These are phyloP conservation scores for Podospora pseudocomata DNA, from an alignment of 495 filamentous ascomycete genomes.

Conservation along the genomic window DNA sequence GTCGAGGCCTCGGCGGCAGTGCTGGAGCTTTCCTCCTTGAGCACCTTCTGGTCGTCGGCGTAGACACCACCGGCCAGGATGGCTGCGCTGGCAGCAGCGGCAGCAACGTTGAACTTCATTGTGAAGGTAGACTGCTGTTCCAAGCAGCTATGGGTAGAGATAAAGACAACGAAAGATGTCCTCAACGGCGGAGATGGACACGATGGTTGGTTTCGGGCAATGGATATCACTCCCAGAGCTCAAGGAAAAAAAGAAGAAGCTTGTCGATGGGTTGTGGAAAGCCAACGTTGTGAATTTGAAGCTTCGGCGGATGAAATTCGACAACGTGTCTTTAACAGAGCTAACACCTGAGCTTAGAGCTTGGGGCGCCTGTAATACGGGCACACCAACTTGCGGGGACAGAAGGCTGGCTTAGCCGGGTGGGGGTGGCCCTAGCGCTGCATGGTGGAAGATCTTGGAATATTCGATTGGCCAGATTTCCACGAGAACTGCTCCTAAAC, in stretches of 20 bases:
- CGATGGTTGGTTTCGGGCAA: constrained; percentile 19
- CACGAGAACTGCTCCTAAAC: not conserved
- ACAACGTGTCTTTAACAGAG: constrained; percentile 37
- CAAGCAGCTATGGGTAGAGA: constrained; percentile 16
- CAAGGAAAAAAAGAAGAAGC: constrained; percentile 35
- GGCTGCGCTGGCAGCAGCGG: constrained; percentile 65
- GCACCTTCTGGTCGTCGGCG: constrained; percentile 66
- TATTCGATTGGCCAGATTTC: constrained; percentile 18
- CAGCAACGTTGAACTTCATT: constrained; percentile 76
- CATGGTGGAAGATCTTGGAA: constrained; percentile 19
- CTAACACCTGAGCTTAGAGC: constrained; percentile 21
- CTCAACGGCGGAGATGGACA: constrained; percentile 26
- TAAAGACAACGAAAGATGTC: constrained; percentile 19
- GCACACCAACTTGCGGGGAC: constrained; percentile 24
- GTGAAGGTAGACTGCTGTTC: constrained; percentile 24
- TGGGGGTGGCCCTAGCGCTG: constrained; percentile 23
- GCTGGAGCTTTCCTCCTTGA: constrained; percentile 43
- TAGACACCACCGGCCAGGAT: constrained; percentile 64
- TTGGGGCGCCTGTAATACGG: constrained; percentile 15
- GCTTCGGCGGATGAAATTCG: constrained; percentile 26
- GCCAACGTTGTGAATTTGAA: constrained; percentile 37
- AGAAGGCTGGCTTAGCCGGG: constrained; percentile 14
- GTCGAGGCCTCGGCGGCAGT: constrained; percentile 51
- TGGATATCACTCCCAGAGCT: constrained; percentile 44
- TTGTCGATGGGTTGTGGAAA: constrained; percentile 26